Conservation (phyloP, 441 rosid genomes). For the Jatropha multifida region DNA sequence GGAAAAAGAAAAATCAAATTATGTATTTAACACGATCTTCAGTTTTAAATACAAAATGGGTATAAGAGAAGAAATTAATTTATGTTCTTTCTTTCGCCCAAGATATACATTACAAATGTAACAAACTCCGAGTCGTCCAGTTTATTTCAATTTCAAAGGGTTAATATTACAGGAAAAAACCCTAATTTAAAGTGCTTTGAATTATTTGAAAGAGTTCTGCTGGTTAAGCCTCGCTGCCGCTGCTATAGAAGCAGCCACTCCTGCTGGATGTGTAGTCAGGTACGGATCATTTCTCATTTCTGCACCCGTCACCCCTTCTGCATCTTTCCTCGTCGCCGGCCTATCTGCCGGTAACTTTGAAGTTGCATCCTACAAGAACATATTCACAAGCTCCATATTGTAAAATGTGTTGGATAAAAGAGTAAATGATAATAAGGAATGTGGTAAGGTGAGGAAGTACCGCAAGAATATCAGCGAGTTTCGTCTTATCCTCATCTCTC, state of each 20-base stretch:
- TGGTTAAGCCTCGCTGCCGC: slow-evolving; percentile 77
- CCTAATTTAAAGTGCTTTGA: not conserved
- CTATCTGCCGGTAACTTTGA: slow-evolving; percentile 44
- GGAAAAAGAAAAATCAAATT: too few species aligned
- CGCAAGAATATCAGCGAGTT: slow-evolving; percentile 52
- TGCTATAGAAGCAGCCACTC: slow-evolving; percentile 65
- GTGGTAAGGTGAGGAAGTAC: slow-evolving; percentile 26
- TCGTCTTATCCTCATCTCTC: slow-evolving; percentile 58
- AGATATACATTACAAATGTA: not conserved
- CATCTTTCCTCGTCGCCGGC: slow-evolving; percentile 48
- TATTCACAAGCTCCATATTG: not conserved
- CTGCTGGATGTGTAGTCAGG: slow-evolving; percentile 65
- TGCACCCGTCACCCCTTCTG: slow-evolving; percentile 54
- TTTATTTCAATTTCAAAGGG: not conserved
- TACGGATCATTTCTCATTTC: slow-evolving; percentile 62
- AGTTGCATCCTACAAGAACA: slow-evolving; percentile 43
- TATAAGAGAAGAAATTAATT: not conserved
- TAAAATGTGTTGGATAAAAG: not conserved
- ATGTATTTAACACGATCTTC: not conserved
- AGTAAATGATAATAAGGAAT: too few species aligned
- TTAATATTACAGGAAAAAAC: not conserved
- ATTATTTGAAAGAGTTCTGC: slow-evolving; percentile 18
- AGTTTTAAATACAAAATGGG: not conserved
- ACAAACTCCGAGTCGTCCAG: not conserved
- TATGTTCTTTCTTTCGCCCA: not conserved